Base-by-base conservation (phyloP, 306 rosid genomes). In the Amphicarpaea edgeworthii region DNA sequence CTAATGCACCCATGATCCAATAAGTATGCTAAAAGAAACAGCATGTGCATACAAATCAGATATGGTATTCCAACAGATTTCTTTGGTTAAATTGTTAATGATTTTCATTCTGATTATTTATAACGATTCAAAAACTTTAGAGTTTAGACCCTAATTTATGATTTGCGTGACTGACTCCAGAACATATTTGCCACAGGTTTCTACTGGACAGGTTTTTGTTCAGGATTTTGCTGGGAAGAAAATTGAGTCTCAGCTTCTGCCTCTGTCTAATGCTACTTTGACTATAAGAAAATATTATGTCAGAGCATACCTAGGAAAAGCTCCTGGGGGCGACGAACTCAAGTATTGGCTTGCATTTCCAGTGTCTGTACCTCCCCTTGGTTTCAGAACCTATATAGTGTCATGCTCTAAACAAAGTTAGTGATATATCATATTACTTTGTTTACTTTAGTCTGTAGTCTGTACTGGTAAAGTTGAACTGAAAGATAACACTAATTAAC, bases 261-360 rank as follows among this genome's bases (percentile, higher is more conserved):
- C 96, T 43, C 41, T 93, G 55, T 78, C 86, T 24, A 78, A 88
- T 72, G 86, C 79, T 34, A 76, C 97, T 67, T 54, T 67, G 40
- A 77, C 78, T 70, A 43, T 85, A 23, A 84, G 95, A 80, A 86
- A 85, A 23, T 72, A 42, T 55, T 83, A 85, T 66, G 90, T 80
- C 61, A 75, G 60, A 81, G 93, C 92, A 69, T 88, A 89, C 81
- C n/a, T 77, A 40, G 98, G 91, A 57, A 79, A 46, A 72, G 64
- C 82, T 26, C 87, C 90, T 28, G 74, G 73, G 20, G 71, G 73
- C 14, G 78, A 15, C 17, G 82, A 77, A 50, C 86, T 75, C 26
- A 85, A 80, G 57, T 89, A 88, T 62, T 90, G 87, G 93, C 95
- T 93, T 81, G 95, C 91, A 30, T 90, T 93, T 86, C 79, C 93